A percentile compares a stretch with the other conserved stretches of the same genome.
phyloP scores from a whole-genome alignment of 805 yeast genomes.

The Trichomonascus vanleenenianus region DNA sequence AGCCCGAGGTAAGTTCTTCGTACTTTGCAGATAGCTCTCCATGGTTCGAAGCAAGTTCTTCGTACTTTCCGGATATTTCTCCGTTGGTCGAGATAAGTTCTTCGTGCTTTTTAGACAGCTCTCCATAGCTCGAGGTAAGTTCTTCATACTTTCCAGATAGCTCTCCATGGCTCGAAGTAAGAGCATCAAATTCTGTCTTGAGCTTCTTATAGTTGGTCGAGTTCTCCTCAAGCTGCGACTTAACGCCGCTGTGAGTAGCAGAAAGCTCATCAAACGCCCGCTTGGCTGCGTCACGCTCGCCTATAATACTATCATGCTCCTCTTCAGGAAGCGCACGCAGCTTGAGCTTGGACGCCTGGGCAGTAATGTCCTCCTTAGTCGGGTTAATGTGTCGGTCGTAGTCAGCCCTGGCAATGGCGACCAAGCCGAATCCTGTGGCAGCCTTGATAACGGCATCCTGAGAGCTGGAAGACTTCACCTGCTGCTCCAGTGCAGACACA shows the following conservation, averaged over 20 bases:
- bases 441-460: conserved; percentile 21
- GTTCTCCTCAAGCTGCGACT: not conserved
- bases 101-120: not conserved
- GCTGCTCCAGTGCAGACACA: conserved; percentile 4
- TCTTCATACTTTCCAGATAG: not conserved
- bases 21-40: not conserved
- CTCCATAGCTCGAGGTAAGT: not conserved
- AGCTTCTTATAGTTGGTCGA: not conserved
- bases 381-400: conserved; percentile 17
- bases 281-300: not conserved
- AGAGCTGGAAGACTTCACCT: conserved; percentile 3
- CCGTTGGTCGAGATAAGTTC: not conserved
- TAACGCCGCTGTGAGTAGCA: not conserved
- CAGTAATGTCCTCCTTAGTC: conserved; percentile 1
- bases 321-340: not conserved
- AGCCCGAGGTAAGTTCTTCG: not conserved
- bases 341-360: not conserved
- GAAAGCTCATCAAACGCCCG: not conserved
- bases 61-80: not conserved
- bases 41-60: not conserved
- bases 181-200: not conserved
- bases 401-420: conserved; percentile 29
- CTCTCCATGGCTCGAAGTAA: not conserved
- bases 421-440: conserved; percentile 27
- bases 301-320: not conserved